Base-by-base conservation (phyloP, 1,284 basidiomycete genomes). In the Sporisorium graminicola region DNA sequence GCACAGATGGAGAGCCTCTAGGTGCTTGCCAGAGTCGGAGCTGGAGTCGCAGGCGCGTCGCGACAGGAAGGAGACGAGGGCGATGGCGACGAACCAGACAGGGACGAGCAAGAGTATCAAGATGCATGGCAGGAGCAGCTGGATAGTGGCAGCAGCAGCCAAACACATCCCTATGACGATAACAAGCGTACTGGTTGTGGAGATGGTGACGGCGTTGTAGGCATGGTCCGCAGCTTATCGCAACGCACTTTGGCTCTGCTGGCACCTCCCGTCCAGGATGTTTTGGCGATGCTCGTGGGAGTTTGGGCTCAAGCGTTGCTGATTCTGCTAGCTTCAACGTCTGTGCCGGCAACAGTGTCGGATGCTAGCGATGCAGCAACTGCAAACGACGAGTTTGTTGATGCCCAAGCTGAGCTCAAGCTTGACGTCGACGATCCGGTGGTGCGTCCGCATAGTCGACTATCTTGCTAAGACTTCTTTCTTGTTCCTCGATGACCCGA, bases 1-100 rank as follows among this genome's bases (percentile, higher is more conserved):
- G 84, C 88, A 72, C 90, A 88, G 87, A 94, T 97, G 93, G 91
- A 92, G 86, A 90, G 90, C 82, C 87, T 96, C 81, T 94, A 75
- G 77, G 53, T 58, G 50, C 51, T 43, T 47, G 65, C 37, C 58
- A 49, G 65, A 56, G 61, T 66, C 58, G 65, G 42, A 73, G 63
- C 55, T 58, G 61, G 57, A 26, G 43, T 33, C 22, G 13, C 13
- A 27, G 12, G 20, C 40, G 22, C 22, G n/a, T 16, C 12, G 20
- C 20, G 9, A 31, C 10, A 63, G 26, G 40, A 66, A n/a, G 40
- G 16, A 2, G 54, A 37, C 6, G 43, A 46, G 44, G 4, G 47
- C 40, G 16, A 22, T n/a, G 50, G 35, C 33, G 29, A 51, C 42
- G 50, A 49, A 16, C n/a, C 44, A 10, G 58, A 56, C 13, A 42